phyloP scores from a whole-genome alignment of 495 filamentous ascomycete species.

The Xylaria grammica region DNA sequence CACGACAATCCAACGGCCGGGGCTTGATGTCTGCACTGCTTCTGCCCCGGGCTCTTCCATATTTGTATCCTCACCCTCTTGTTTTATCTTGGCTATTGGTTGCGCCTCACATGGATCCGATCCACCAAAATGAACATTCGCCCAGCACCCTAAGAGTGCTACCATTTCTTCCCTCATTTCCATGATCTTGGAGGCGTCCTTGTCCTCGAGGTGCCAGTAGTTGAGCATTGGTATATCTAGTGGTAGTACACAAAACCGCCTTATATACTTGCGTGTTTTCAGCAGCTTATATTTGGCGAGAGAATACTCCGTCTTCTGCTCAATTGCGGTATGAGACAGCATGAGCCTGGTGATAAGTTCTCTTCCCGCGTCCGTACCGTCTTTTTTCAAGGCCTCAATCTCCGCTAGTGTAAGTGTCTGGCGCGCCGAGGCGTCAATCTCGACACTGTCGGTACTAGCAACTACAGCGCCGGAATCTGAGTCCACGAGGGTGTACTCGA shows the following conservation, averaged over 20 bases:
- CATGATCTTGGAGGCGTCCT: constrained; percentile 79
- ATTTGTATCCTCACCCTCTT: constrained; percentile 31
- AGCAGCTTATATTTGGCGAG: constrained; percentile 93
- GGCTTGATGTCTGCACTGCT: constrained; percentile 18
- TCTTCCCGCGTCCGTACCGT: constrained; percentile 76
- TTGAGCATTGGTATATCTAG: constrained; percentile 77
- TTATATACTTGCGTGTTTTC: constrained; percentile 92
- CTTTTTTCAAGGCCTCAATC: constrained; percentile 88
- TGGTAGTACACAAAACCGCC: constrained; percentile 81
- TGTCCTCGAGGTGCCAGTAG: constrained; percentile 74
- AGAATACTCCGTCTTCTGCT: constrained; percentile 93
- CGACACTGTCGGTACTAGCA: constrained; percentile 78
- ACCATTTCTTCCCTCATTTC: constrained; percentile 88
- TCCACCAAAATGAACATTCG: constrained; percentile 55
- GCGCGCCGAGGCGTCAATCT: constrained; percentile 77
- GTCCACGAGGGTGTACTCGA: constrained; percentile 52
- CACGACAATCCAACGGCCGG: constrained; percentile 75
- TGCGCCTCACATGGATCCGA: constrained; percentile 39
- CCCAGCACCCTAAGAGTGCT: constrained; percentile 64
- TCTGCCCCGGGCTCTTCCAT: constrained; percentile 30
- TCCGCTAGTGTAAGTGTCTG: constrained; percentile 84
- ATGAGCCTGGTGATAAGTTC: constrained; percentile 88
- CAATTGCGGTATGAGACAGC: constrained; percentile 80
- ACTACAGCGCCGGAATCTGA: constrained; percentile 59
- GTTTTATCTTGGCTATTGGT: constrained; percentile 23